Base-by-base conservation (phyloP, 169 alveolate genomes). In the Plasmodium vivax region DNA sequence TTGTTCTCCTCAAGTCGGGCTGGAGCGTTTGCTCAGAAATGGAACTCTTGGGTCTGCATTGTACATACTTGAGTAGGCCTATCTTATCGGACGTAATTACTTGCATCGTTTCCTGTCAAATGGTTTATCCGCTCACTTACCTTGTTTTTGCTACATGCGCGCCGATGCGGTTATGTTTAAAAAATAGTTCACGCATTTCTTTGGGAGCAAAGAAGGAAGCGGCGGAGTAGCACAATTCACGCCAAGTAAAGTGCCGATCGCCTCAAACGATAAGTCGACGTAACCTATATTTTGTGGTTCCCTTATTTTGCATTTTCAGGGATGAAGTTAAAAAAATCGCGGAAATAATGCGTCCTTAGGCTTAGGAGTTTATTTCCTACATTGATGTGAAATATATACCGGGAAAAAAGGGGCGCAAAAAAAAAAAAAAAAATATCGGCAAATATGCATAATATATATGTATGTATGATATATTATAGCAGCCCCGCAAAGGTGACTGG, bases 61-160 rank as follows among this genome's bases (percentile, higher is more conserved):
- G 85, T 45, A 87, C 68, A 87, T 87, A 87, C 62, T 77, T 77
- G 32, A 87, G 27, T 75, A 87, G 81, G 34, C 93, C 93, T 34
- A 87, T 75, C 68, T 87, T 87, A 54, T 87, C 93, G 45, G 93
- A 47, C 8, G 93, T 87, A 75, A 87, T 75, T 87, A 87, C 56
- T 79, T 87, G 93, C 93, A 87, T 87, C 68, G 16, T 84, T 41
- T 68, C 62, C 71, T 10, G 74, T 54, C n/a, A 56, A 14, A 23
- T 58, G 72, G 19, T 84, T 73, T 47, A 71, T 14, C 54, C 51
- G 8, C 72, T 14, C 54, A 23, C 38, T 8, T 68, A 30, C 38
- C 38, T 23, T 27, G 14, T 30, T 68, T 68, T 68, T 68, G 14
- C 38, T 16, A 8, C 77, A 68, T 19, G 16, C 4, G 14, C 16